Evolutionary conservation across 345 rosid genomes (phyloP).

Genomic region (Camelina laxa): DNA sequence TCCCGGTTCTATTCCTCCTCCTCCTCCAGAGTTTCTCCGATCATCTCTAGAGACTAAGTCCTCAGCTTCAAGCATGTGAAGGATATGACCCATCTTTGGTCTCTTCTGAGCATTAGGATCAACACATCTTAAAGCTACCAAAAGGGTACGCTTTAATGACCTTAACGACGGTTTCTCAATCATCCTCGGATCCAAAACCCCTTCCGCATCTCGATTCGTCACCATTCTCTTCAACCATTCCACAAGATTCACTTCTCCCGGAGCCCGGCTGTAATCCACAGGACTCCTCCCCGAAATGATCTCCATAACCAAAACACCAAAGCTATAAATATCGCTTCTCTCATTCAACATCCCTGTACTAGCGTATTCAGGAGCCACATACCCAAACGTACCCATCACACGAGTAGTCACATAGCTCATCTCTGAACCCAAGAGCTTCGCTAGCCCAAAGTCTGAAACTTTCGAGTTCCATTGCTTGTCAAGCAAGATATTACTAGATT

Average conservation of each 20-base stretch:
- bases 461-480: slow-evolving; percentile 88
- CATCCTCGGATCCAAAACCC: slow-evolving; percentile 83
- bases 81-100: slow-evolving; percentile 95
- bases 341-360: slow-evolving; percentile 99
- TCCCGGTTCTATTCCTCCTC: slow-evolving; percentile 57
- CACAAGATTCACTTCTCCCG: slow-evolving; percentile 92
- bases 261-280: slow-evolving; percentile 88
- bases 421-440: slow-evolving; percentile 88
- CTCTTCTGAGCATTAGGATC: slow-evolving; percentile 95
- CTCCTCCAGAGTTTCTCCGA: slow-evolving; percentile 38
- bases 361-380: slow-evolving; percentile 98
- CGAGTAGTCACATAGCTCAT: slow-evolving; percentile 90
- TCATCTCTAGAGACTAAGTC: slow-evolving; percentile 57
- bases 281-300: slow-evolving; percentile 90
- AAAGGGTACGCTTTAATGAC: slow-evolving; percentile 83
- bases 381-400: slow-evolving; percentile 97
- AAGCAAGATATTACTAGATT: slow-evolving; percentile 91
- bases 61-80: slow-evolving; percentile 98
- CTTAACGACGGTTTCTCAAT: slow-evolving; percentile 77
- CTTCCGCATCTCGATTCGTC: slow-evolving; percentile 77
- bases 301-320: slow-evolving; percentile 95
- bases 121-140: slow-evolving; percentile 90
- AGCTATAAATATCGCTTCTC: slow-evolving; percentile 93
- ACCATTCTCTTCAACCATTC: slow-evolving; percentile 97
- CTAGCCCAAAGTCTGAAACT: slow-evolving; percentile 89